Percentiles rank a stretch among this genome's conserved stretches.
Conservation (phyloP, 2,329 filamentous ascomycete species). For the Metarhizium guizhouense region DNA sequence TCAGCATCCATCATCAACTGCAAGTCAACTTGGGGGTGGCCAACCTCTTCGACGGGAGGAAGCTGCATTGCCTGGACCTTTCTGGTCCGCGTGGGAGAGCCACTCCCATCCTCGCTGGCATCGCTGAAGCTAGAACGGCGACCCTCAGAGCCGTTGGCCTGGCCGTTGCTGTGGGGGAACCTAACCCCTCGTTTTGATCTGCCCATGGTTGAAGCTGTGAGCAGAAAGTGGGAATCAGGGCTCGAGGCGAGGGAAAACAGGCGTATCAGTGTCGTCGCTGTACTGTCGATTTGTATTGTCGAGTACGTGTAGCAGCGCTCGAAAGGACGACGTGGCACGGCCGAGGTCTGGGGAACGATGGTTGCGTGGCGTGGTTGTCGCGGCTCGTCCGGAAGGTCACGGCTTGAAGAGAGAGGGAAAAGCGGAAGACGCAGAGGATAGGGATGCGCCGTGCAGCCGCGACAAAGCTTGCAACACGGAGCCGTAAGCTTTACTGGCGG, state of each 20-base stretch:
- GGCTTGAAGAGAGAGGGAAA: not conserved
- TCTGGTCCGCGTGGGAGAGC: slow-evolving; percentile 23
- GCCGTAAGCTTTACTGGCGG: not conserved
- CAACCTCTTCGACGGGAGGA: slow-evolving; percentile 27
- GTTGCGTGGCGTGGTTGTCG: not conserved
- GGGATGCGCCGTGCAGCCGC: not conserved
- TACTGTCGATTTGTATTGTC: not conserved
- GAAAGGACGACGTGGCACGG: not conserved
- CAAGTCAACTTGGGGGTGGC: slow-evolving; percentile 1
- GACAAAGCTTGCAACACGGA: not conserved
- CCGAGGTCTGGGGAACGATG: not conserved
- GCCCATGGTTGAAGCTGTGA: slow-evolving; percentile 17
- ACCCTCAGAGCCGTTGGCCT: slow-evolving; percentile 35
- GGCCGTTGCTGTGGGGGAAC: slow-evolving; percentile 42
- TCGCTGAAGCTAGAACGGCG: slow-evolving; percentile 65
- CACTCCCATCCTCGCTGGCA: slow-evolving; percentile 46
- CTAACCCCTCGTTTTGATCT: slow-evolving; percentile 42
- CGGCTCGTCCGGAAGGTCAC: not conserved
- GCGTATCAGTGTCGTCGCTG: not conserved
- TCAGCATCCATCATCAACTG: slow-evolving; percentile 9
- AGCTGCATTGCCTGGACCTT: slow-evolving; percentile 18
- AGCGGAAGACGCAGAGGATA: not conserved
- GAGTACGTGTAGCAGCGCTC: not conserved
- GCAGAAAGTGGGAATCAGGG: not conserved
- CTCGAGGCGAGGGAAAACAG: no score